A percentile compares a stretch with the other conserved stretches of the same genome.
Conservation (phyloP, 2,329 filamentous ascomycete genomes). For the Alternaria metachromatica region DNA sequence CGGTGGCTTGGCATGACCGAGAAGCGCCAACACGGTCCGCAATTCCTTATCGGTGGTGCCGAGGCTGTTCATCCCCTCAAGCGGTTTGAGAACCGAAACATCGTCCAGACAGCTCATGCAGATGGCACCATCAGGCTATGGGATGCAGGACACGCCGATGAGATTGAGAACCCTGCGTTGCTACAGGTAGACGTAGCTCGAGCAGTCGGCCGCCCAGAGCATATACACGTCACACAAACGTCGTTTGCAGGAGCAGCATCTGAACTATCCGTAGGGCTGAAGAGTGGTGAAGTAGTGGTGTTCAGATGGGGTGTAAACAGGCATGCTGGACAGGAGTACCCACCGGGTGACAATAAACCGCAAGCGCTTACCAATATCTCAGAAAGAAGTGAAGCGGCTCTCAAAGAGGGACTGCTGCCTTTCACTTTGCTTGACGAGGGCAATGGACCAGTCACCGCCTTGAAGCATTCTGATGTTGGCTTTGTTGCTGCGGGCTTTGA, state of each 20-base stretch:
- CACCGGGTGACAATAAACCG: slow-evolving; percentile 56
- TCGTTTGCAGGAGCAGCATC: slow-evolving; percentile 81
- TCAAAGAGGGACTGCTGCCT: slow-evolving; percentile 84
- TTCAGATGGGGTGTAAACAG: slow-evolving; percentile 89
- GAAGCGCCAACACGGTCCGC: slow-evolving; percentile 77
- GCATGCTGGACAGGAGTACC: slow-evolving; percentile 69
- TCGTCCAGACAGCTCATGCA: slow-evolving; percentile 85
- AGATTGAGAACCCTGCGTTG: slow-evolving; percentile 83
- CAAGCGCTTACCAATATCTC: slow-evolving; percentile 74
- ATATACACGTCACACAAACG: slow-evolving; percentile 78
- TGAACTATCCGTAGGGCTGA: slow-evolving; percentile 83
- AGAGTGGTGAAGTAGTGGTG: slow-evolving; percentile 81
- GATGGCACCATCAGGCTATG: slow-evolving; percentile 92
- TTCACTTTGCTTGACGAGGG: slow-evolving; percentile 82
- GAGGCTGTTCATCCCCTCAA: slow-evolving; percentile 73
- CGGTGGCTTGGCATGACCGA: slow-evolving; percentile 94
- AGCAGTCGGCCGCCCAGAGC: slow-evolving; percentile 78
- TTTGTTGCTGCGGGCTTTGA: slow-evolving; percentile 90
- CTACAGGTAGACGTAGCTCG: slow-evolving; percentile 87
- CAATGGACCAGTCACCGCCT: slow-evolving; percentile 78
- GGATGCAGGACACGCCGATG: slow-evolving; percentile 90
- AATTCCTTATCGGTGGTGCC: slow-evolving; percentile 78
- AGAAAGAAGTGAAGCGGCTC: slow-evolving; percentile 70
- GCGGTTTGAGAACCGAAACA: slow-evolving; percentile 80
- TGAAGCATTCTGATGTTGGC: slow-evolving; percentile 89